Evolutionary conservation across 139 green algal genomes (phyloP).

Genomic region (Spirogloea muscicola): DNA sequence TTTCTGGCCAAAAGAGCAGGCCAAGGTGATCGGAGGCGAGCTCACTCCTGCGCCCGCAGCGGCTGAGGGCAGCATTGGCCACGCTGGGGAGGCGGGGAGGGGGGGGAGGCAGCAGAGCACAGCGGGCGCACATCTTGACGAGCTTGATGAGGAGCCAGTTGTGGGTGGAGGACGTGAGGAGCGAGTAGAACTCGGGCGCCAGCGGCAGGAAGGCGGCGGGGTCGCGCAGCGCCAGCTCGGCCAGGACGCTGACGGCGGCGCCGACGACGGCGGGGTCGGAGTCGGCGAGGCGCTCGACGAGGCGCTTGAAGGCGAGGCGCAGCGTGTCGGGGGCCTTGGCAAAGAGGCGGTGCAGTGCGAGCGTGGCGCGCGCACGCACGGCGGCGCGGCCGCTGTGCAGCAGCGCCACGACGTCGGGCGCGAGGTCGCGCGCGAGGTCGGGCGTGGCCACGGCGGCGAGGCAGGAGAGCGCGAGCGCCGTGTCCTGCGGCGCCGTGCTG

Average conservation of each 20-base stretch:
- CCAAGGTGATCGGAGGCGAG: too few species aligned
- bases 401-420: slow-evolving; percentile 50
- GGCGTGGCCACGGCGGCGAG: slow-evolving; percentile 50
- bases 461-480: slow-evolving; percentile 47
- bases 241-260: slow-evolving; percentile 47
- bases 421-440: slow-evolving; percentile 52
- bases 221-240: slow-evolving; percentile 50
- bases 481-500: slow-evolving; percentile 33
- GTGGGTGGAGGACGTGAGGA: slow-evolving; percentile 38
- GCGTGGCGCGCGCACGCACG: slow-evolving; percentile 11
- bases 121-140: slow-evolving; percentile 55
- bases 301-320: not conserved
- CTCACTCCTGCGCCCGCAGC: too few species aligned
- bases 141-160: slow-evolving; percentile 62
- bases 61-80: too few species aligned
- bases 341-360: slow-evolving; percentile 20
- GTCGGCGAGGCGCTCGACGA: slow-evolving; percentile 45
- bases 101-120: too few species aligned
- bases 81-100: too few species aligned
- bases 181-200: slow-evolving; percentile 49
- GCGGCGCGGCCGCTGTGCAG: slow-evolving; percentile 31
- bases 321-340: slow-evolving; percentile 9
- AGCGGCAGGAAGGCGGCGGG: slow-evolving; percentile 52
- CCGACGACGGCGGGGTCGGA: slow-evolving; percentile 44
- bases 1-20: too few species aligned